Percentiles rank a stretch among this genome's conserved stretches.
These are phyloP conservation scores for Diospyros kaki DNA, from an alignment of 148 eudicot species.

Conservation along the genomic window DNA sequence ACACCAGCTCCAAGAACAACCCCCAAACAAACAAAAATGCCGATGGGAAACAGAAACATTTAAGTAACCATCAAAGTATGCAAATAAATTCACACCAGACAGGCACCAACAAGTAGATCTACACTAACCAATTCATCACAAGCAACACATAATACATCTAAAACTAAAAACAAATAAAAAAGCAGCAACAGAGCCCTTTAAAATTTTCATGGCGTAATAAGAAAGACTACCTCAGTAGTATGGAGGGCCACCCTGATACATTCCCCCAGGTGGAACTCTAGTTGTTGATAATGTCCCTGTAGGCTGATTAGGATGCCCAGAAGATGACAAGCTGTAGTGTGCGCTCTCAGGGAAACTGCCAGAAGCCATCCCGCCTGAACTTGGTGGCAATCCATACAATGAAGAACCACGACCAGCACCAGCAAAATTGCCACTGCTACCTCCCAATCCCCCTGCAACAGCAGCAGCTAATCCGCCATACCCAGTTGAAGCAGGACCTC, in stretches of 20 bases:
- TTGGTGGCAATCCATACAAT: conserved; percentile 43
- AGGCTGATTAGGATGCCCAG: conserved; percentile 49
- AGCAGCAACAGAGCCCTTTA: no score
- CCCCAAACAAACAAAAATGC: no score
- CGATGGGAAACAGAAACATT: not conserved
- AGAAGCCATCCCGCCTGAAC: conserved; percentile 32
- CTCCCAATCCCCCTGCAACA: conserved; percentile 28
- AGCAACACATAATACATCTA: not conserved
- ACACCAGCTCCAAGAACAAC: no score
- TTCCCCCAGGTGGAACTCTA: conserved; percentile 58
- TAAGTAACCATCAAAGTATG: not conserved
- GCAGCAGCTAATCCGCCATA: conserved; percentile 45
- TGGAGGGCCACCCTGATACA: conserved; percentile 48
- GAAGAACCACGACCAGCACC: conserved; percentile 27
- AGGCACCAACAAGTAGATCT: conserved; percentile 6
- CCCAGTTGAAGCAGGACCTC: conserved; percentile 44
- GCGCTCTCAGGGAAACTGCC: conserved; percentile 53
- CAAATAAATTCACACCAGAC: not conserved
- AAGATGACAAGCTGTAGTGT: conserved; percentile 45
- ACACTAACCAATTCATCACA: not conserved
- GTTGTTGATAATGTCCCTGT: conserved; percentile 59
- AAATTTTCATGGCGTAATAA: not conserved
- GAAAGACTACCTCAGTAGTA: conserved; percentile 55
- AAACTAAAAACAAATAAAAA: not conserved
- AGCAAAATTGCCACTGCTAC: conserved; percentile 26